Evolutionary conservation across 2,329 filamentous ascomycete species (phyloP).

Genomic region (Ophiostoma australiae): DNA sequence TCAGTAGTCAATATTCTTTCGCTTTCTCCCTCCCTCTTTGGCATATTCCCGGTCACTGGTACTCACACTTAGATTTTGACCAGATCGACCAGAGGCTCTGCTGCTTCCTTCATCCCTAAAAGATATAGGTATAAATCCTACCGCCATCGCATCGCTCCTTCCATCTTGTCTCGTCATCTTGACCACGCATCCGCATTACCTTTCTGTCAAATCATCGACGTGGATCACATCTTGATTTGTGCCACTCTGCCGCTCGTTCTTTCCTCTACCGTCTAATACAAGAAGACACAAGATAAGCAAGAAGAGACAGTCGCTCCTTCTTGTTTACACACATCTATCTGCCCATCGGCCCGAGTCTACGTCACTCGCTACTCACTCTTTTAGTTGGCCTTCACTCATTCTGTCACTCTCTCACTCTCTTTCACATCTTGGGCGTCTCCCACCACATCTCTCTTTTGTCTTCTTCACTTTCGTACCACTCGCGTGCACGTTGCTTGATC

Average conservation of each 20-base stretch:
- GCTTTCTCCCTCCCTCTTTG: background rate
- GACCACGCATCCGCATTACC: background rate
- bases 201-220: background rate
- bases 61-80: background rate
- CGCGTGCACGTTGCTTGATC: background rate
- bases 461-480: background rate
- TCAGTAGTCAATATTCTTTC: background rate
- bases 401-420: background rate
- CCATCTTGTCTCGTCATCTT: background rate
- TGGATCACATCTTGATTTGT: background rate
- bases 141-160: background rate
- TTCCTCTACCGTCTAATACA: background rate
- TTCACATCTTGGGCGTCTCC: background rate
- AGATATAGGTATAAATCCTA: background rate
- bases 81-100: background rate
- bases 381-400: background rate
- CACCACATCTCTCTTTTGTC: background rate
- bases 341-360: background rate
- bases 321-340: constrained; percentile 6
- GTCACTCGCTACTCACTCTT: background rate
- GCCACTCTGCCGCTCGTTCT: background rate
- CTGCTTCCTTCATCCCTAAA: background rate
- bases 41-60: background rate
- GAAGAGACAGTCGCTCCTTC: constrained; percentile 16
- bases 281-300: background rate